Percentiles rank a stretch among this genome's conserved stretches.
Conservation (phyloP, 2,329 filamentous ascomycete species). For the Epichloe festucae region DNA sequence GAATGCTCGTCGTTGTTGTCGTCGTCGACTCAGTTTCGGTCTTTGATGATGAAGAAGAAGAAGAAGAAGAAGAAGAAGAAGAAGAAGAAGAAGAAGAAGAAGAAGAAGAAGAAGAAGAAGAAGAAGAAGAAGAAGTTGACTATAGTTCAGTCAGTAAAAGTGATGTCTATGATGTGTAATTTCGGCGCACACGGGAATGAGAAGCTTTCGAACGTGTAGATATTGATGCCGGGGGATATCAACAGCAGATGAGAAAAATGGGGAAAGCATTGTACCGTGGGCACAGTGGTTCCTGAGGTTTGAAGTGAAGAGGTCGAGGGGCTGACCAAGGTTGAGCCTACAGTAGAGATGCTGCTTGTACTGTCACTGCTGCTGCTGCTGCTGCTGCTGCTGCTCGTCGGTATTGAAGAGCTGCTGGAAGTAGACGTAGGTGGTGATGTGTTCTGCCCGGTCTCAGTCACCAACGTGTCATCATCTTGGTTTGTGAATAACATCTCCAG, state of each 20-base stretch:
- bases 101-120: background rate
- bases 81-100: background rate
- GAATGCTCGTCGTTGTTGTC: slow-evolving; percentile 14
- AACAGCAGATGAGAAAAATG: background rate
- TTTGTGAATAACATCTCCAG: slow-evolving; percentile 8
- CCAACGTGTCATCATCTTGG: slow-evolving; percentile 17
- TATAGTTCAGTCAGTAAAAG: background rate
- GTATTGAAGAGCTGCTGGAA: slow-evolving; percentile 11
- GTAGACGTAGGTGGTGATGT: slow-evolving; percentile 14
- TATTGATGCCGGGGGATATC: too few species aligned
- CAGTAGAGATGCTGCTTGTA: slow-evolving; percentile 22
- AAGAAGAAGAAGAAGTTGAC: background rate
- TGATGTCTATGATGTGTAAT: background rate
- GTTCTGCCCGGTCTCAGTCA: slow-evolving; percentile 24
- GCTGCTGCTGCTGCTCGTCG: slow-evolving; percentile 9
- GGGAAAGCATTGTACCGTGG: background rate
- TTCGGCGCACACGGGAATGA: background rate
- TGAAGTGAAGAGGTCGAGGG: background rate
- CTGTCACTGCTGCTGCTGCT: slow-evolving; percentile 1
- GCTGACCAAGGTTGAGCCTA: slow-evolving; percentile 18
- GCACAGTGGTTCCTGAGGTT: background rate
- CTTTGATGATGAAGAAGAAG: background rate
- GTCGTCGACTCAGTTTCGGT: slow-evolving; percentile 1
- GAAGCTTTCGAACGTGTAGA: background rate
- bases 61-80: background rate